Evolutionary conservation across 257 asterid genomes (phyloP).

Genomic region (Apocynum venetum): DNA sequence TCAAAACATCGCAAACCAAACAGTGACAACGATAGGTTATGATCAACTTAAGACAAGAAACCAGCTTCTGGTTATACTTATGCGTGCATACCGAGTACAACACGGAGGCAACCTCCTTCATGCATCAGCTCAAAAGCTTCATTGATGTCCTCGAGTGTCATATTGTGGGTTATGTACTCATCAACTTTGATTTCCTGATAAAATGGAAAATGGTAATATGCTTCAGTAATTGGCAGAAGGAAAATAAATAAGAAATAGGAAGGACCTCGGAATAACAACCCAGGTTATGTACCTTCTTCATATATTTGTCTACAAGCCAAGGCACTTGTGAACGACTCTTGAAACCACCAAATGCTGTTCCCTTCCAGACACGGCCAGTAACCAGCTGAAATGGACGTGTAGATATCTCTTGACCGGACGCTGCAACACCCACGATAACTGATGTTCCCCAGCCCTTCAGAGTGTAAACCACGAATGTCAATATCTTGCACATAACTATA

Average conservation of each 20-base stretch:
- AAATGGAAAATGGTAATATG: background rate
- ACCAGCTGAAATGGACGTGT: slow-evolving; percentile 98
- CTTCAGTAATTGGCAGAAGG: background rate
- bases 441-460: slow-evolving; percentile 98
- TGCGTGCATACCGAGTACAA: slow-evolving; percentile 59
- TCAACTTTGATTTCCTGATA: slow-evolving; percentile 94
- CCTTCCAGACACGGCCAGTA: slow-evolving; percentile 99
- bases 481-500: background rate
- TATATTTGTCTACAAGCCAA: slow-evolving; percentile 86
- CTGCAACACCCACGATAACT: slow-evolving; percentile 99
- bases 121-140: slow-evolving; percentile 91
- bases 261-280: background rate
- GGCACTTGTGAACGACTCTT: slow-evolving; percentile 98
- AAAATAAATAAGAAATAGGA: background rate
- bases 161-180: slow-evolving; percentile 84
- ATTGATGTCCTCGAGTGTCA: slow-evolving; percentile 71
- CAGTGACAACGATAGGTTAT: too few relatives aligned
- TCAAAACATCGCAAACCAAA: background rate
- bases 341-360: slow-evolving; percentile 97
- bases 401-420: slow-evolving; percentile 97
- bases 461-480: slow-evolving; percentile 16
- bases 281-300: slow-evolving; percentile 62
- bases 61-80: slow-evolving; percentile 14
- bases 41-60: background rate
- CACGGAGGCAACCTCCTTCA: slow-evolving; percentile 76